phyloP scores from a whole-genome alignment of 2,329 filamentous ascomycete genomes.

The Capronia americana region DNA sequence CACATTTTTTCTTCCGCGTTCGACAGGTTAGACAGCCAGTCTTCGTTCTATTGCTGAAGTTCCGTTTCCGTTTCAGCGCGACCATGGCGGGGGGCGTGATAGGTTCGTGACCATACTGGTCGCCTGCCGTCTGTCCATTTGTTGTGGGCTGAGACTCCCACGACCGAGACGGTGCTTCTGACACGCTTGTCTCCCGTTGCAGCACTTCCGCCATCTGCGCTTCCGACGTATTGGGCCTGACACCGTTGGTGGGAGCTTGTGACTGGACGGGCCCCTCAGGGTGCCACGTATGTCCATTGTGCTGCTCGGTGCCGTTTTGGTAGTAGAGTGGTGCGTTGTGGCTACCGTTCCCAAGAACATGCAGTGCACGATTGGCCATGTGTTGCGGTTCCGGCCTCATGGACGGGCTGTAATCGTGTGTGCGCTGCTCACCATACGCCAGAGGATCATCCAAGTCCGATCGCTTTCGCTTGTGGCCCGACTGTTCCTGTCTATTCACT shows the following conservation, averaged over 20 bases:
- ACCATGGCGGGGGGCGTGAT: conserved; percentile 45
- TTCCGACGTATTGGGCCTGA: conserved; percentile 55
- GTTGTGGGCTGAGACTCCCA: conserved; percentile 47
- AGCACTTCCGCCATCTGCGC: conserved; percentile 60
- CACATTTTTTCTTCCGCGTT: conserved; percentile 95
- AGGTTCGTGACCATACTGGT: conserved; percentile 37
- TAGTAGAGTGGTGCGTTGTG: conserved; percentile 28
- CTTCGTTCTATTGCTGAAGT: conserved; percentile 93
- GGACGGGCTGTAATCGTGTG: conserved; percentile 26
- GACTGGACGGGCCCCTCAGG: conserved; percentile 16
- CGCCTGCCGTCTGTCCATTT: conserved; percentile 45
- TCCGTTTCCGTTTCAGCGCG: conserved; percentile 55
- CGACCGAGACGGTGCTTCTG: conserved; percentile 47
- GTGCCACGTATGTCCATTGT: conserved; percentile 31
- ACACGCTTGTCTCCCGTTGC: conserved; percentile 56
- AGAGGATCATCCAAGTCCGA: conserved; percentile 19
- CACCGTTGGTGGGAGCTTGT: conserved; percentile 27
- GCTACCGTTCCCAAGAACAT: conserved; percentile 31
- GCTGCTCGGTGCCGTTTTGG: conserved; percentile 20
- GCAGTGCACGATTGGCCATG: conserved; percentile 38
- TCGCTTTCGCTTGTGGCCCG: conserved; percentile 29
- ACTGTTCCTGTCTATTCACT: conserved; percentile 11
- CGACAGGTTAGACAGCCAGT: conserved; percentile 94
- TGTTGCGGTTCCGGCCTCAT: conserved; percentile 31
- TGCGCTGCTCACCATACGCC: conserved; percentile 17